Conservation (phyloP, 441 rosid species). For the Populus trichocarpa region DNA sequence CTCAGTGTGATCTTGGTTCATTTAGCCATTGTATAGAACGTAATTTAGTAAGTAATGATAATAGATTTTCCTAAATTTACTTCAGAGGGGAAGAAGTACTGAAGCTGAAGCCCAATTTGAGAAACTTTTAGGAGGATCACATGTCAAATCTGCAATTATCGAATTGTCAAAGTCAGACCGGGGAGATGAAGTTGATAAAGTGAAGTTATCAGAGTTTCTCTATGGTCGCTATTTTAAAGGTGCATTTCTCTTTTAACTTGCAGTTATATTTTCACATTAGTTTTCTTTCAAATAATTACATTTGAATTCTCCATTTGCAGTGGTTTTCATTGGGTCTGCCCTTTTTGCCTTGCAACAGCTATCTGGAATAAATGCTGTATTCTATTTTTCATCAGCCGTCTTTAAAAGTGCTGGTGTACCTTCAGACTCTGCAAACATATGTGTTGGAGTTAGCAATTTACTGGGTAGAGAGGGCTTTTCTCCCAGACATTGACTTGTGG, state of each 20-base stretch:
- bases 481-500: slow-evolving; percentile 14
- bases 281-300: slow-evolving; percentile 16
- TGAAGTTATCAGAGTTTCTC: slow-evolving; percentile 63
- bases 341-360: slow-evolving; percentile 99
- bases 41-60: slow-evolving; percentile 13
- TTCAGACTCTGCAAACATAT: slow-evolving; percentile 63
- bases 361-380: slow-evolving; percentile 91
- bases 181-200: slow-evolving; percentile 62
- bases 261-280: slow-evolving; percentile 3
- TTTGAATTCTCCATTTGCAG: slow-evolving; percentile 62
- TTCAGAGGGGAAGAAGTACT: slow-evolving; percentile 66
- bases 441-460: slow-evolving; percentile 74
- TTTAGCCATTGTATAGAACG: background rate
- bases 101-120: slow-evolving; percentile 82
- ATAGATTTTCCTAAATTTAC: slow-evolving; percentile 21
- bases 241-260: slow-evolving; percentile 26
- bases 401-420: slow-evolving; percentile 91
- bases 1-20: background rate
- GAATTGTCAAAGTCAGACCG: slow-evolving; percentile 68
- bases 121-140: slow-evolving; percentile 74
- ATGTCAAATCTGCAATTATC: slow-evolving; percentile 76
- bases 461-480: slow-evolving; percentile 38
- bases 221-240: slow-evolving; percentile 81
- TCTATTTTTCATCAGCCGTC: slow-evolving; percentile 90
- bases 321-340: slow-evolving; percentile 93